Evolutionary conservation across 768 basidiomycete species (phyloP), one percentile per base, ranked within the genome.

Genomic region (Bullera alba): DNA sequence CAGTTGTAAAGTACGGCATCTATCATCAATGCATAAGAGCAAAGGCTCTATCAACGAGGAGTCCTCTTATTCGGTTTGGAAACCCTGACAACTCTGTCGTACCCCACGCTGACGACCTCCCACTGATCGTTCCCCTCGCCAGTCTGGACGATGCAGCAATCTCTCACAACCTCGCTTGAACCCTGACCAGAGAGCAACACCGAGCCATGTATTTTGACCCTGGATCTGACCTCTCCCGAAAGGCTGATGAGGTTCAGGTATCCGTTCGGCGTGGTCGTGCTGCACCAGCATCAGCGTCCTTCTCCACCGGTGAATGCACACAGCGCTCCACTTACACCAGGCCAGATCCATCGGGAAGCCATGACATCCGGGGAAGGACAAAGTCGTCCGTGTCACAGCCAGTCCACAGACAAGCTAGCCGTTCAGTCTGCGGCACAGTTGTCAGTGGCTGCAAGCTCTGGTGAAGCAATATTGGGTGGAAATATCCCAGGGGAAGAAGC

Each of bases 321-420:
- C n/a, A n/a, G n/a, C n/a, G n/a, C n/a, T n/a, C n/a, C 12, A 66
- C 69, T 65, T 49, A 70, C 69, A 72, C 51, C 8, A 72, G 25
- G 22, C 68, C 70, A 23, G 59, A 57, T 14, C 68, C 68, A 43
- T 68, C 68, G 2, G 68, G 68, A 17, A 72, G 48, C 70, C 70
- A 72, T 4, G 55, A 51, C 66, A 72, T 68, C 4, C 68, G 50
- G 1, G 70, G 70, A 5, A 72, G 54, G 22, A 70, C 70, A 30
- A 66, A 72, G 21, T 63, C 63, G 42, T 72, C 70, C 2, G 51
- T 54, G 19, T 63, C 64, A 17, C 44, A 32, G 4, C 63, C 66
- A n/a, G 63, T 72, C 70, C 70, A 72, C 7, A 72, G 46, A 38
- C 63, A 64, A 8, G 51, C 64, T 22, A 70, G 43, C 16, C 70